Evolutionary conservation across 148 eudicot genomes (phyloP), one percentile per base, ranked within the genome.

Genomic region (Amaranthus cruentus): DNA sequence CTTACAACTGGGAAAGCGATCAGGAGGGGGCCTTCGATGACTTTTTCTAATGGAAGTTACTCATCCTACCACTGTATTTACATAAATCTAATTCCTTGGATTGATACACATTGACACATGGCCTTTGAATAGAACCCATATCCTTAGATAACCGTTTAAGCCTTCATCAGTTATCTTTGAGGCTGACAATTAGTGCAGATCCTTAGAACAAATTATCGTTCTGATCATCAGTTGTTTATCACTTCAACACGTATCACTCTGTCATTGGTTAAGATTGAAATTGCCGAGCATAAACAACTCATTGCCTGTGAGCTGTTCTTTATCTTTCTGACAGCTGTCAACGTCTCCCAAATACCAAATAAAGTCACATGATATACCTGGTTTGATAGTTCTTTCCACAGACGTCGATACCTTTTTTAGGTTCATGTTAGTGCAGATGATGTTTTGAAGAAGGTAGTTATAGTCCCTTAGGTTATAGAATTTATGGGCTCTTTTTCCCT

Each of bases 21-120:
- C 87, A 78, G 89, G 99, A 95, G 92, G 96, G 96, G 90, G 90
- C 91, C 77, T 95, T 95, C 69, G 94, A 95, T 84, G 96, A 95
- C 85, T 91, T 88, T 83, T 95, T 95, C 87, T 95, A 92, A 95
- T 68, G 90, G 86, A 76, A 73, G 77, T 83, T 85, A 88, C 85
- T 79, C 85, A 77, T 82, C 76, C 73, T 75, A 76, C 75, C 77
- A 81, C 67, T 82, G 84, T 81, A 70, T 64, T 72, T 75, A 69
- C 69, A 65, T 51, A 43, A 43, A 51, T 18, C 53, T 61, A 42
- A 62, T 59, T 70, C 76, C 72, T 77, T 58, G 66, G 57, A 48
- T 77, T 69, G 62, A 70, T 53, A 48, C 42, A 57, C 56, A 7
- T 71, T 55, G 69, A 48, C 42, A 57, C 56, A 7, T 71, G 62